A percentile compares a stretch with the other conserved stretches of the same genome.
Conservation (phyloP, 2,329 filamentous ascomycete species). For the Dothideomycetidae sp. region DNA sequence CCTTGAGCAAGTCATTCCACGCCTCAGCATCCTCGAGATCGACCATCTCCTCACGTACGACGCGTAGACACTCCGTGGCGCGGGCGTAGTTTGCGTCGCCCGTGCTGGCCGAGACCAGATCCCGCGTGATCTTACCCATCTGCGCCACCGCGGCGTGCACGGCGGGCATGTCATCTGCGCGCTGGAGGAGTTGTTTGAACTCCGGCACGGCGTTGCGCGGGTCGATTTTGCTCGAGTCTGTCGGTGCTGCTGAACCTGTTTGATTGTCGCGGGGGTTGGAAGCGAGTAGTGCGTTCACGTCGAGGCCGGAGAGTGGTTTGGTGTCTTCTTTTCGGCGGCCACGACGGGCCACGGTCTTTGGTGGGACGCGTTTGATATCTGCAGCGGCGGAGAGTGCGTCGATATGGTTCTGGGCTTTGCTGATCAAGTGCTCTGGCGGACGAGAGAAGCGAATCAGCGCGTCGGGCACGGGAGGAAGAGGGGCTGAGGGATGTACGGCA, state of each 20-base stretch:
- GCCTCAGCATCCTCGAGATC: conserved; percentile 59
- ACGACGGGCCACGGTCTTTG: conserved; percentile 37
- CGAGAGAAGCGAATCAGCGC: conserved; percentile 58
- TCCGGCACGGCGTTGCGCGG: conserved; percentile 7
- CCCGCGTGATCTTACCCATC: conserved; percentile 56
- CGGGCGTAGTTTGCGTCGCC: conserved; percentile 61
- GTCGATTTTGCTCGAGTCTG: conserved; percentile 27
- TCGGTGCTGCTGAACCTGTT: conserved; percentile 38
- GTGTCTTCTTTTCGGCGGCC: conserved; percentile 53
- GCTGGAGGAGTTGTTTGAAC: conserved; percentile 34
- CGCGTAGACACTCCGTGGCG: conserved; percentile 60
- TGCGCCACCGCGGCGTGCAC: conserved; percentile 58
- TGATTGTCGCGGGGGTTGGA: conserved; percentile 10
- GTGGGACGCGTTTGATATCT: conserved; percentile 58
- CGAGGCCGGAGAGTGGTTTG: conserved; percentile 79
- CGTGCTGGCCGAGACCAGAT: conserved; percentile 56
- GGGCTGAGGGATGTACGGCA: conserved; percentile 56
- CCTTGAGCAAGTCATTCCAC: conserved; percentile 60
- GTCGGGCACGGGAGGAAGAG: conserved; percentile 47
- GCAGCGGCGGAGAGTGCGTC: conserved; percentile 52
- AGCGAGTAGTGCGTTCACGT: conserved; percentile 68
- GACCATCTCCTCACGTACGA: conserved; percentile 64
- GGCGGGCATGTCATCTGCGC: conserved; percentile 44
- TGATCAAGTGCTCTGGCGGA: conserved; percentile 53
- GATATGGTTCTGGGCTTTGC: conserved; percentile 43